phyloP scores from a whole-genome alignment of 2,329 filamentous ascomycete genomes.

The Rugonectria rugulosa region DNA sequence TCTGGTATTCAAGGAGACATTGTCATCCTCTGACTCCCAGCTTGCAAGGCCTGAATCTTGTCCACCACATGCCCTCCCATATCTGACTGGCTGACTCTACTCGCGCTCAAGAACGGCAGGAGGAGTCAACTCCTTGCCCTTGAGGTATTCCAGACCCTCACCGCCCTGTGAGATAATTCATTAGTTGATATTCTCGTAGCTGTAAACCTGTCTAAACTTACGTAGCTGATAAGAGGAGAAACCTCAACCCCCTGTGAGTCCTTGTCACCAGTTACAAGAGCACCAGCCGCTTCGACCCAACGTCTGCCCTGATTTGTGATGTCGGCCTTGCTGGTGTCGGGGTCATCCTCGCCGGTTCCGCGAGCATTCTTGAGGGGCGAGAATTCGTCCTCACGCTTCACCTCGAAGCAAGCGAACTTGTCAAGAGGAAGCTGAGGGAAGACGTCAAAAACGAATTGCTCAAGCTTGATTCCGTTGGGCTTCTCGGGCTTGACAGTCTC shows the following conservation, averaged over 20 bases:
- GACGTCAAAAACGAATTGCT: slow-evolving; percentile 99
- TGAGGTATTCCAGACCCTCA: slow-evolving; percentile 66
- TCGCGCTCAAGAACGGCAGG: slow-evolving; percentile 61
- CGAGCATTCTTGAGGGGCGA: slow-evolving; percentile 92
- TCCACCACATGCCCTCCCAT: too few species aligned
- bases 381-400: slow-evolving; percentile 97
- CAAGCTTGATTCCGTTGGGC: slow-evolving; percentile 97
- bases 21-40: too few species aligned
- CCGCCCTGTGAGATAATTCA: slow-evolving; percentile 56
- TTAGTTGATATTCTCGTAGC: neutral
- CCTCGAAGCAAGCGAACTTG: slow-evolving; percentile 95
- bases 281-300: slow-evolving; percentile 84
- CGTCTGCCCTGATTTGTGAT: slow-evolving; percentile 89
- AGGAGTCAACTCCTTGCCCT: slow-evolving; percentile 60
- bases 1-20: too few species aligned
- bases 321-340: slow-evolving; percentile 89
- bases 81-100: slow-evolving; percentile 30
- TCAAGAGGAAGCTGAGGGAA: slow-evolving; percentile 87
- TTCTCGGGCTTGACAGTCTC: slow-evolving; percentile 88
- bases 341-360: slow-evolving; percentile 90
- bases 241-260: slow-evolving; percentile 82
- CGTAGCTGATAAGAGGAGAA: slow-evolving; percentile 93
- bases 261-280: slow-evolving; percentile 70
- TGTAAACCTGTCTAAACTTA: slow-evolving; percentile 61
- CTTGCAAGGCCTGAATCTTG: too few species aligned